These are phyloP conservation scores for Camptophora hylomeconis DNA, from an alignment of 2,329 filamentous ascomycete genomes.

Conservation along the genomic window DNA sequence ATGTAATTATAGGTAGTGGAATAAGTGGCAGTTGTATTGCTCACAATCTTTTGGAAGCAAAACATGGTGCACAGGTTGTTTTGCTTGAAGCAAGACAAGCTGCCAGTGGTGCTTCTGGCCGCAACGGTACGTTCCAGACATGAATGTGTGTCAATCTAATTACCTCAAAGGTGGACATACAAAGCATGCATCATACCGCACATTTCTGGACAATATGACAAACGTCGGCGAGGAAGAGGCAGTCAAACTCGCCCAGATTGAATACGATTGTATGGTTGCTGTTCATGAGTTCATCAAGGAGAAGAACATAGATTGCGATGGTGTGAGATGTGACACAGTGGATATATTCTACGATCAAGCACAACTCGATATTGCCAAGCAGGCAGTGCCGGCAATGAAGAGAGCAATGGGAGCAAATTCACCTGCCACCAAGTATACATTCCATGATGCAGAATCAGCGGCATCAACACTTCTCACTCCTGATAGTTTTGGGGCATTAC, in stretches of 20 bases:
- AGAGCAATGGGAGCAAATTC: conserved; percentile 29
- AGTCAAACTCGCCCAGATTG: conserved; percentile 37
- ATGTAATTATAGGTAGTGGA: conserved; percentile 25
- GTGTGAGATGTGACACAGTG: conserved; percentile 38
- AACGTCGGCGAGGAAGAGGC: conserved; percentile 38
- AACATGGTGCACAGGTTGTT: conserved; percentile 18
- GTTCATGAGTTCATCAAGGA: conserved; percentile 41
- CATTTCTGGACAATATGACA: conserved; percentile 35
- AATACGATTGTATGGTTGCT: conserved; percentile 40
- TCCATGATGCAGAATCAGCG: conserved; percentile 32
- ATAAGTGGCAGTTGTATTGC: conserved; percentile 24
- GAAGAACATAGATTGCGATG: conserved; percentile 39
- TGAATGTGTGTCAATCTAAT: no score
- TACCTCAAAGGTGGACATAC: conserved; percentile 37
- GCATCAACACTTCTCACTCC: conserved; percentile 28
- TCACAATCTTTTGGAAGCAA: conserved; percentile 20
- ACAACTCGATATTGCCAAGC: conserved; percentile 27
- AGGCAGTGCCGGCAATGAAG: conserved; percentile 33
- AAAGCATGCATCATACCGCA: conserved; percentile 38
- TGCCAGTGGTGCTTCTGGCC: conserved; percentile 25
- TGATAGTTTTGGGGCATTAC: conserved; percentile 33
- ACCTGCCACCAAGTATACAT: conserved; percentile 30
- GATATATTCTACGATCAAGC: conserved; percentile 43
- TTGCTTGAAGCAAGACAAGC: conserved; percentile 24
- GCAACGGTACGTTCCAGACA: no score